Percentiles rank a stretch among this genome's conserved stretches.
These are phyloP conservation scores for Hanseniaspora meyeri DNA, from an alignment of 805 yeast genomes.

Conservation along the genomic window DNA sequence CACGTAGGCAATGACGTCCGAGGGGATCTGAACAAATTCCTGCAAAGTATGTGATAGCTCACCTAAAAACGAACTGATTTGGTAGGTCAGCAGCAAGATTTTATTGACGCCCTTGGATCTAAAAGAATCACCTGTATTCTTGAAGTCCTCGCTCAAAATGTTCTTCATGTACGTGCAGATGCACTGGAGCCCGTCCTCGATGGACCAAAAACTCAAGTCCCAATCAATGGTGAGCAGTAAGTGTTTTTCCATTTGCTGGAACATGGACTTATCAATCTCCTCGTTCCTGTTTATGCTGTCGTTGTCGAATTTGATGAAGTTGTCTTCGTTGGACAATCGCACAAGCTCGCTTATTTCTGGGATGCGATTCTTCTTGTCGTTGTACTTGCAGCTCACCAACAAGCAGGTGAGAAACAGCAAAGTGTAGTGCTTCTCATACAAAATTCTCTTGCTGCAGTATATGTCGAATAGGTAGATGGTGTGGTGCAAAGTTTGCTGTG, in stretches of 20 bases:
- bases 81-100: slow-evolving; percentile 4
- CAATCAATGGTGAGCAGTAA: slow-evolving; percentile 60
- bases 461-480: slow-evolving; percentile 66
- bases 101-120: background rate
- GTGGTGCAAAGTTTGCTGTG: slow-evolving; percentile 52
- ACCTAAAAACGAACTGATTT: slow-evolving; percentile 39
- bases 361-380: slow-evolving; percentile 52
- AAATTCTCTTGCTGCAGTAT: slow-evolving; percentile 70
- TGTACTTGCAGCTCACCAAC: slow-evolving; percentile 76
- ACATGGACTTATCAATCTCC: slow-evolving; percentile 39
- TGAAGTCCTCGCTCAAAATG: slow-evolving; percentile 12
- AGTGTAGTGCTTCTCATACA: slow-evolving; percentile 69
- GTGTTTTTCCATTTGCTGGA: slow-evolving; percentile 70
- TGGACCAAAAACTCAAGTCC: slow-evolving; percentile 29
- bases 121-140: slow-evolving; percentile 16
- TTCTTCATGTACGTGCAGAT: background rate
- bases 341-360: slow-evolving; percentile 57
- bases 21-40: slow-evolving; percentile 34
- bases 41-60: slow-evolving; percentile 43
- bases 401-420: slow-evolving; percentile 73
- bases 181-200: slow-evolving; percentile 18
- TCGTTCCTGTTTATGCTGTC: background rate
- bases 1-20: slow-evolving; percentile 38
- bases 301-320: background rate
- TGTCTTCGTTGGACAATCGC: slow-evolving; percentile 43